Evolutionary conservation across 2,329 filamentous ascomycete genomes (phyloP).

Genomic region (Pseudogymnoascus sp.): DNA sequence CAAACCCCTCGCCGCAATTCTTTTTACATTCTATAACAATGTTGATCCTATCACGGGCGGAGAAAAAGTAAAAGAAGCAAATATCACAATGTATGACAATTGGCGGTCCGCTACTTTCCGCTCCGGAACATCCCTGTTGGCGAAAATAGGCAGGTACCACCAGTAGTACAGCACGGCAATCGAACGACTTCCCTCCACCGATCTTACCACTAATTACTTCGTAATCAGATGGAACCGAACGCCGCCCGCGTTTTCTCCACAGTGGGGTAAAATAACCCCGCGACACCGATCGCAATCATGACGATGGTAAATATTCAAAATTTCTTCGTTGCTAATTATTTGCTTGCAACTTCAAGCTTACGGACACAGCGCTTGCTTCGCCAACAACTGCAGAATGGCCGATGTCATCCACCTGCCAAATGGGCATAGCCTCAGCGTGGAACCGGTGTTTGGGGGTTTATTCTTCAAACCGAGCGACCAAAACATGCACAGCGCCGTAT

Average conservation of each 20-base stretch:
- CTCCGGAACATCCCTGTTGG: neutral
- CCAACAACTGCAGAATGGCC: neutral
- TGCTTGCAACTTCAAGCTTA: neutral
- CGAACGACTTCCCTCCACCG: neutral
- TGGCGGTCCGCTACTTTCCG: neutral
- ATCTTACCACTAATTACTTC: neutral
- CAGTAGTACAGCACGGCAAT: neutral
- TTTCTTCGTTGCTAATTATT: neutral
- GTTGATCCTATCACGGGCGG: neutral
- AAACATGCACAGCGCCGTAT: constrained; percentile 58
- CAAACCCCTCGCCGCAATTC: neutral
- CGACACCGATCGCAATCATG: constrained; percentile 2
- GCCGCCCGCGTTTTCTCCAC: constrained; percentile 1
- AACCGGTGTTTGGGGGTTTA: constrained; percentile 82
- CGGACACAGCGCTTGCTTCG: neutral
- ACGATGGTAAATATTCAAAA: constrained; percentile 2
- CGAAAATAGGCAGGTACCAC: neutral
- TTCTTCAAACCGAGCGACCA: constrained; percentile 80
- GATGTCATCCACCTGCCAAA: constrained; percentile 67
- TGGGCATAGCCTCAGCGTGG: constrained; percentile 73
- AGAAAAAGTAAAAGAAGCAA: neutral
- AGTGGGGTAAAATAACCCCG: constrained; percentile 6
- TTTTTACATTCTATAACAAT: neutral
- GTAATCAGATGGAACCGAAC: neutral
- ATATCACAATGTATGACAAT: neutral